Evolutionary conservation across 139 green algal genomes (phyloP), one percentile per base, ranked within the genome.

Genomic region (Chlamydomonas asymmetrica): DNA sequence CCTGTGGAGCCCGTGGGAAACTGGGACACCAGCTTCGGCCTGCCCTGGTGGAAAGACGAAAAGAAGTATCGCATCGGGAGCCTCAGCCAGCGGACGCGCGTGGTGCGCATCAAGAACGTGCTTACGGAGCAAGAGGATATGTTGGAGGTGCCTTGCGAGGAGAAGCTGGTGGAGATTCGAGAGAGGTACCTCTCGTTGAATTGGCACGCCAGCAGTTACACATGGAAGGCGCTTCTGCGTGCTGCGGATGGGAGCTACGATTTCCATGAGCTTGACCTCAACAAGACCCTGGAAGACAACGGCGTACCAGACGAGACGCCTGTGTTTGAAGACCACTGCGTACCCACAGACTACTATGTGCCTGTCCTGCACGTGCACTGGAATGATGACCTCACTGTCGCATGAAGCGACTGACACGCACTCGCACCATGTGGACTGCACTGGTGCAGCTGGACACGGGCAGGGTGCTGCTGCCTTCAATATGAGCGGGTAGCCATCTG

Each of bases 21-120:
- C 75, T 91, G 84, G 79, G 75, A 88, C 69, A 91, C 68, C 60
- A 80, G 71, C 71, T 88, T 89, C 65, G 76, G 72, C 22, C 65
- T 85, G 39, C 84, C 90, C 2, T 95, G 90, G 90, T 93, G 89
- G 88, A 81, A 78, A 56, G 81, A 93, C 80, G 57, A 22, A 20
- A 63, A 77, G 25, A 77, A 79, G 49, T 84, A 85, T 41, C 75
- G 89, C 82, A 79, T 93, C 31, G 90, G 88, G 9, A 39, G 41
- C 20, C 63, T 94, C 59, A 88, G 81, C 3, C 43, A 48, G 1
- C 68, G 62, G 41, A 85, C 79, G 7, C 83, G 89, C 0, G 48
- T 89, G n/a, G 71, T 96, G 37, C 86, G 89, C n/a, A 83, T 96
- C 43, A 93, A 92, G 79, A 96, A 96, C 61, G 85, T 96, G 84